Evolutionary conservation across 164 flowering plant species (phyloP), one percentile per base, ranked within the genome.

Genomic region (Warburgia ugandensis): DNA sequence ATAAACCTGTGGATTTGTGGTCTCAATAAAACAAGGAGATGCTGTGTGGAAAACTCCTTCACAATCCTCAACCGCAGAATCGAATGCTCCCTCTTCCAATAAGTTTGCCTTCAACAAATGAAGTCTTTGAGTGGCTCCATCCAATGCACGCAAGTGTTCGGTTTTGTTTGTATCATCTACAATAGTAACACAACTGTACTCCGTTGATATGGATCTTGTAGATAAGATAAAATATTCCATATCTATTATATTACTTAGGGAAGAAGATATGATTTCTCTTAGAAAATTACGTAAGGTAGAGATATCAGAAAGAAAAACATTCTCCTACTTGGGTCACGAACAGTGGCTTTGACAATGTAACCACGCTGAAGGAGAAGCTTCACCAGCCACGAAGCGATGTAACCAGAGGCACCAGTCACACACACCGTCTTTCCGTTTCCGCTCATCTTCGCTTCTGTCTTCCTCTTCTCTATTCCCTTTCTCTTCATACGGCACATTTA

Each of bases 391-490:
- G 77, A 73, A 0, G 73, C 80, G 40, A 76, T 63, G 67, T 30
- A 76, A 23, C 77, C 77, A 1, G 76, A 65, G 16, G 63, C 80
- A 20, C 80, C 77, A 0, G 76, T 76, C 3, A 75, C 80, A 55
- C 71, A 63, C 27, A 76, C 80, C 41, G 58, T 63, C 60, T 64
- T 71, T 16, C 60, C 73, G 51, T 6, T 61, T 48, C 63, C 69
- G 35, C 60, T 63, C 66, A 60, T 19, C 58, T n/a, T 29, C 36
- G 19, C 36, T 27, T 13, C 17, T 31, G 12, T 14, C 17, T 17
- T 29, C 48, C 30, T 1, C 21, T 6, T 5, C 19, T 29, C 38
- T 35, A 40, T 14, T 23, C 25, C 29, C 7, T 31, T 45, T 11
- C 32, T 12, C 48, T n/a, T n/a, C n/a, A n/a, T n/a, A n/a, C n/a